Base-by-base conservation (phyloP, 2,329 filamentous ascomycete genomes). In the Aspergillus japonicus region DNA sequence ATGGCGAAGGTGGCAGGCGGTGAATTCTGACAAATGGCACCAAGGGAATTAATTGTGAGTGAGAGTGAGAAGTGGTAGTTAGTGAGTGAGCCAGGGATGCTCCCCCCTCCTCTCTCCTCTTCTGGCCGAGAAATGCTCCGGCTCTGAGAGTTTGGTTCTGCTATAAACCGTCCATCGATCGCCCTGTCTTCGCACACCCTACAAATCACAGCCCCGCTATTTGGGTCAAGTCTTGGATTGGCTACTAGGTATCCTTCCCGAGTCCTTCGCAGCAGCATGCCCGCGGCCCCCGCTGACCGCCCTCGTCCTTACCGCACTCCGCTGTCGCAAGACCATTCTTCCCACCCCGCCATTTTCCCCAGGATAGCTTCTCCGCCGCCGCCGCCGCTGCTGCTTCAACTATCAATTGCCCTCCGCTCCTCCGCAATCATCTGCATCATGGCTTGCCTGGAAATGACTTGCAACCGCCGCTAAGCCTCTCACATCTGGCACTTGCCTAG, bases 241-340 rank as follows among this genome's bases (percentile, higher is more conserved):
- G 12, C 14, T 21, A 16, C 19, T 29, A 47, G 23, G 33, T 29
- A 12, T 42, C 24, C 53, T 19, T 48, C 42, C n/a, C n/a, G n/a
- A n/a, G n/a, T n/a, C n/a, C 2, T 21, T 21, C 21, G 53, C 42
- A 33, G 42, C 53, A 53, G 42, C 53, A 53, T 35, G 50, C 39
- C 39, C 26, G 53, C 53, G 47, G 53, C 53, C 19, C 24, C n/a
- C 8, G 23, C 44, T 55, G 39, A 55, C 53, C 53, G 53, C 53
- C 53, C 33, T 48, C 11, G 42, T 48, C 52, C 39, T 47, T 12
- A 47, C 35, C 24, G 33, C 51, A 26, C 21, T 54, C 52, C 39
- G 39, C 52, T 44, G 19, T 44, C 23, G 42, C 52, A 11, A 21
- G 52, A 47, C 19, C 24, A 26, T 26, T 47, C 29, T 35, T 31